phyloP scores from a whole-genome alignment of 106 monocot species.

The Amphibolis antarctica region DNA sequence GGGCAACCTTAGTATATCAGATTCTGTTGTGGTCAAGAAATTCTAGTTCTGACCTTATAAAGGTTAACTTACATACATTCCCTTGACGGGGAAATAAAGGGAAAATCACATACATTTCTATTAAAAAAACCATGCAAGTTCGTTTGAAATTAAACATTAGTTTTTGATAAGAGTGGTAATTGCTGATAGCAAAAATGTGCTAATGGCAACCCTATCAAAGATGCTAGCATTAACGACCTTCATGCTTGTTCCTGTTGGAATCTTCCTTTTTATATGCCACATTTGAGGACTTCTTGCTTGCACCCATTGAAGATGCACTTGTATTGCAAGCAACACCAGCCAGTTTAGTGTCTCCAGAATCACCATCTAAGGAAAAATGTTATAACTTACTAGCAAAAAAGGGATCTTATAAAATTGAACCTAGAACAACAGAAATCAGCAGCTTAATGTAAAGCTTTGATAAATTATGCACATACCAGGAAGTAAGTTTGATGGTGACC shows the following conservation, averaged over 20 bases:
- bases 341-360: slow-evolving; percentile 14
- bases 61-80: too few relatives aligned
- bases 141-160: too few relatives aligned
- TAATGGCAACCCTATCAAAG: too few relatives aligned
- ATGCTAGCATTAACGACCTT: slow-evolving; percentile 24
- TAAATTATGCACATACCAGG: slow-evolving; percentile 32
- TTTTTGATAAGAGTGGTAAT: too few relatives aligned
- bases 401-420: not conserved
- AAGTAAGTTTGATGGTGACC: slow-evolving; percentile 49
- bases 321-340: not conserved
- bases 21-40: too few relatives aligned
- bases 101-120: too few relatives aligned
- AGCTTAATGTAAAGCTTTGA: not conserved
- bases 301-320: slow-evolving; percentile 25
- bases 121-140: too few relatives aligned
- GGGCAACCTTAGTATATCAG: too few relatives aligned
- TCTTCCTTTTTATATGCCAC: slow-evolving; percentile 48
- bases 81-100: too few relatives aligned
- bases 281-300: slow-evolving; percentile 66
- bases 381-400: not conserved
- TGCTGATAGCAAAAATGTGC: too few relatives aligned
- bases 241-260: slow-evolving; percentile 43
- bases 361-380: slow-evolving; percentile 7
- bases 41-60: too few relatives aligned
- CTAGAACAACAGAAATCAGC: not conserved